Conservation (phyloP, 768 basidiomycete genomes). For the Albatrellus ellisii region DNA sequence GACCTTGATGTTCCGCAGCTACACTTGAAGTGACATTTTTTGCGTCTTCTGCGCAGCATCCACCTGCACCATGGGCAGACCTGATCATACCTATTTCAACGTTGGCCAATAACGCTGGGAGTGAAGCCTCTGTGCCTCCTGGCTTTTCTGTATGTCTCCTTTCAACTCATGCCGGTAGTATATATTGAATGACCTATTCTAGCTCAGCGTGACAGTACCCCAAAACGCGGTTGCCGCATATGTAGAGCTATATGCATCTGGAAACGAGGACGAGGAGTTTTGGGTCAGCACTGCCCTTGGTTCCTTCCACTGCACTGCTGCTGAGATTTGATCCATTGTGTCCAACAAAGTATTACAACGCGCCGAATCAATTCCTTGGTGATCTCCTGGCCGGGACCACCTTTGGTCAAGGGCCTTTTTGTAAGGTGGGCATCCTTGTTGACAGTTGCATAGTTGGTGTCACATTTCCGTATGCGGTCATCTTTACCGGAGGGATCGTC, state of each 20-base stretch:
- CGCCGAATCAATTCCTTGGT: slow-evolving; percentile 42
- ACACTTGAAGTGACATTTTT: slow-evolving; percentile 62
- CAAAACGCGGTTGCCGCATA: slow-evolving; percentile 52
- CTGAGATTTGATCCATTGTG: too few relatives aligned
- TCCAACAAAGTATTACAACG: slow-evolving; percentile 49
- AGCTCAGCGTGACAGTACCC: slow-evolving; percentile 61
- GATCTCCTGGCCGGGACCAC: slow-evolving; percentile 39
- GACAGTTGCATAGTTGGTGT: slow-evolving; percentile 42
- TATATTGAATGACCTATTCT: neutral
- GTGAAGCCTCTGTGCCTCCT: slow-evolving; percentile 66
- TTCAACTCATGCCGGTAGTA: too few relatives aligned
- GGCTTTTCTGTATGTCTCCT: slow-evolving; percentile 41
- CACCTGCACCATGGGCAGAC: slow-evolving; percentile 47
- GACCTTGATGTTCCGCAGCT: slow-evolving; percentile 25
- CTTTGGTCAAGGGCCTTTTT: slow-evolving; percentile 40
- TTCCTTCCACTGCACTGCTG: too few relatives aligned
- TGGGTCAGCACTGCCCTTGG: slow-evolving; percentile 42
- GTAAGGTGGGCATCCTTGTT: slow-evolving; percentile 47
- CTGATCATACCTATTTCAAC: slow-evolving; percentile 62
- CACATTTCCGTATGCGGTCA: slow-evolving; percentile 36
- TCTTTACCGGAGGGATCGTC: slow-evolving; percentile 62
- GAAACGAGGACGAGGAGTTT: slow-evolving; percentile 58
- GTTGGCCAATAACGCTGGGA: slow-evolving; percentile 45
- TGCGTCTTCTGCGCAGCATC: slow-evolving; percentile 39
- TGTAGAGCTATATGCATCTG: slow-evolving; percentile 61